These are phyloP conservation scores for Bromus sterilis DNA, from an alignment of 176 grass and related monocot species.

Conservation along the genomic window DNA sequence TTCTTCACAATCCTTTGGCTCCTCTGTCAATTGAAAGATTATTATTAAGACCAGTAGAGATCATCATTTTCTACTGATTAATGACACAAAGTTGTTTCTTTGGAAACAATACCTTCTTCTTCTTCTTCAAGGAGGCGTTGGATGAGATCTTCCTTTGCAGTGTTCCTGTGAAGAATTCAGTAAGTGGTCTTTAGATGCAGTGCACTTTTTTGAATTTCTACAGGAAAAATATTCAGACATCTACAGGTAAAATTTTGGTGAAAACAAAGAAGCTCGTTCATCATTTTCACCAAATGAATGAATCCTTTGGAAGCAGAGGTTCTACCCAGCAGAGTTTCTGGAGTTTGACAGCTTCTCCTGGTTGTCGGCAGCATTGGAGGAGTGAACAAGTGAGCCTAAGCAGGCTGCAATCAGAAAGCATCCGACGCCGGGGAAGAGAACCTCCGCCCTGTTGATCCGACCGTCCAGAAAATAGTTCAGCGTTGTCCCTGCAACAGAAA, in stretches of 20 bases:
- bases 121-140: slow-evolving; percentile 27
- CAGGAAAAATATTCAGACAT: neutral
- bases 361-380: slow-evolving; percentile 86
- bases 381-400: slow-evolving; percentile 82
- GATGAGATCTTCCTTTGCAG: slow-evolving; percentile 3
- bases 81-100: neutral
- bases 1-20: slow-evolving; percentile 32
- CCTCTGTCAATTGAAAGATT: slow-evolving; percentile 6
- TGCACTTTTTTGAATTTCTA: no score
- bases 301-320: neutral
- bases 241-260: neutral
- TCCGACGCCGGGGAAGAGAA: slow-evolving; percentile 82
- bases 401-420: slow-evolving; percentile 88
- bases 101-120: slow-evolving; percentile 29
- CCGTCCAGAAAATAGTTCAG: slow-evolving; percentile 93
- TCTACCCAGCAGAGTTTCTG: slow-evolving; percentile 25
- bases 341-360: slow-evolving; percentile 61
- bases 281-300: neutral
- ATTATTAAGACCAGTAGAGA: neutral
- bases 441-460: slow-evolving; percentile 74
- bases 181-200: neutral
- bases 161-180: slow-evolving; percentile 16
- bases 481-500: slow-evolving; percentile 51
- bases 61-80: neutral
- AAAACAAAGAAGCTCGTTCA: neutral